Evolutionary conservation across 345 rosid genomes (phyloP).

Genomic region (Aurinia saxatilis): DNA sequence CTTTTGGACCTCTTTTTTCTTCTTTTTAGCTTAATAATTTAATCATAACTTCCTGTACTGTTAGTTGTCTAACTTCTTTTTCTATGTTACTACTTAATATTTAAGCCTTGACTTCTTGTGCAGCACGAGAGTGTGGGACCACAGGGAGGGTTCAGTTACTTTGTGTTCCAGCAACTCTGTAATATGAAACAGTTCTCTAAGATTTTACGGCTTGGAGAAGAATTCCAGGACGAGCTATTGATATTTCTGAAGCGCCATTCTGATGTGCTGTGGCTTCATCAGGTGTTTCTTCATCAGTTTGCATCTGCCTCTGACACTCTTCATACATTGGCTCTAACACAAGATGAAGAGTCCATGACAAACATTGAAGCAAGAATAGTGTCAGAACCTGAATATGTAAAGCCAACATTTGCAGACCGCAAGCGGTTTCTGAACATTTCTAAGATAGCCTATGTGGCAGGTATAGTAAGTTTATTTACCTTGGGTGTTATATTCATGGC

Average conservation of each 20-base stretch:
- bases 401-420: conserved; percentile 58
- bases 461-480: conserved; percentile 24
- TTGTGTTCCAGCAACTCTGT: conserved; percentile 69
- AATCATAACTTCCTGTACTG: not conserved
- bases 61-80: not conserved
- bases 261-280: conserved; percentile 82
- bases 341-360: conserved; percentile 37
- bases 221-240: conserved; percentile 70
- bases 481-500: not conserved
- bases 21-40: not conserved
- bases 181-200: conserved; percentile 60
- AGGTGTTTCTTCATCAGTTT: conserved; percentile 76
- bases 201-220: conserved; percentile 93
- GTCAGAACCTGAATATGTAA: conserved; percentile 21
- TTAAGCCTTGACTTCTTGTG: conserved; percentile 2
- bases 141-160: conserved; percentile 86
- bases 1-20: not conserved
- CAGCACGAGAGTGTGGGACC: conserved; percentile 93
- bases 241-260: conserved; percentile 60
- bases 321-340: conserved; percentile 69
- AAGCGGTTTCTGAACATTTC: conserved; percentile 74
- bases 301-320: conserved; percentile 85
- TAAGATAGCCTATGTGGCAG: conserved; percentile 81
- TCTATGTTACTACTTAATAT: conserved; percentile 2
- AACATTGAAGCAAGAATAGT: conserved; percentile 39